A percentile compares a stretch with the other conserved stretches of the same genome.
These are phyloP conservation scores for Mycena haematopus DNA, from an alignment of 768 basidiomycete genomes.

Conservation along the genomic window DNA sequence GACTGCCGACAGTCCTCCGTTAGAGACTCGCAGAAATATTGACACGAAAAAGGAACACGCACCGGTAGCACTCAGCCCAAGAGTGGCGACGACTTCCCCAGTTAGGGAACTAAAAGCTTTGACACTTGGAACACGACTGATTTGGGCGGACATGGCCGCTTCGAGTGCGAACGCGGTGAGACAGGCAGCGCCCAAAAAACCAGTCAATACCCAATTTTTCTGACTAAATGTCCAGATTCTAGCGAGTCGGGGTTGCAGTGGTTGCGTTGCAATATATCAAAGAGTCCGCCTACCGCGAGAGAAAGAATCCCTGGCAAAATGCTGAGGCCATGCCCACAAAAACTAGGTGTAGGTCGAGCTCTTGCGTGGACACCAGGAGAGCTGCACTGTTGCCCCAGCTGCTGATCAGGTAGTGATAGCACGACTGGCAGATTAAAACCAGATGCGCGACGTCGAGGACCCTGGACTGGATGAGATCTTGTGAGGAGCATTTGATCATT, in stretches of 20 bases:
- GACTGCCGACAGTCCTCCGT: not conserved
- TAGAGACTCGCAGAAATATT: too few relatives aligned
- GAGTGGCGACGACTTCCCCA: conserved; percentile 16
- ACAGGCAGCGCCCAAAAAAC: conserved; percentile 10
- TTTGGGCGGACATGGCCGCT: conserved; percentile 19
- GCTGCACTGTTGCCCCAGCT: conserved; percentile 22
- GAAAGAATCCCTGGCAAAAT: conserved; percentile 19
- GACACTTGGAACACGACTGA: conserved; percentile 1
- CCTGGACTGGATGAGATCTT: not conserved
- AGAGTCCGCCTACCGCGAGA: conserved; percentile 3
- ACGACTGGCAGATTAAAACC: conserved; percentile 16
- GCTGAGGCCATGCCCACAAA: conserved; percentile 17
- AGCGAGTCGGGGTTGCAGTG: not conserved
- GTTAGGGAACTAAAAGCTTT: conserved; percentile 4
- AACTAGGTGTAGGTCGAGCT: conserved; percentile 17
- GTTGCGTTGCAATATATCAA: not conserved
- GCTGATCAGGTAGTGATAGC: conserved; percentile 26
- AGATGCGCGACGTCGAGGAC: conserved; percentile 24
- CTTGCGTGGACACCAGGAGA: conserved; percentile 4
- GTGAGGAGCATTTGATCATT: not conserved
- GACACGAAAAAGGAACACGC: not conserved
- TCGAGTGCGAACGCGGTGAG: conserved; percentile 19
- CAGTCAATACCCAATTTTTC: conserved; percentile 15
- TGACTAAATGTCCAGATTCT: conserved; percentile 32
- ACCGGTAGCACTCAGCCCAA: conserved; percentile 19